Percentiles rank a stretch among this genome's conserved stretches.
Conservation (phyloP, 2,329 filamentous ascomycete genomes). For the Cordyceps fumosorosea region DNA sequence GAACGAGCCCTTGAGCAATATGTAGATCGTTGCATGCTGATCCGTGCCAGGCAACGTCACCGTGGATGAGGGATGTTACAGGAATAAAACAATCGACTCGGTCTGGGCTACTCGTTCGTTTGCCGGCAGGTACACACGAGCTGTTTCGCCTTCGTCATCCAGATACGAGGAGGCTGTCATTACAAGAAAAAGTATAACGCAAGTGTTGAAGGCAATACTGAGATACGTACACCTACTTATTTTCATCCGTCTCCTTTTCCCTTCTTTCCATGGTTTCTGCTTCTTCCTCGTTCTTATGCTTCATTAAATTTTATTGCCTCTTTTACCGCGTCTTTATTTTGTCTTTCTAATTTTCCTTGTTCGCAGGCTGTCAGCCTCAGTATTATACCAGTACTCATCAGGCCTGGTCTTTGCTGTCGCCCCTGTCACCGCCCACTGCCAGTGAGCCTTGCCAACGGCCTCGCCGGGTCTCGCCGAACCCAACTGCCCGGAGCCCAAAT, state of each 20-base stretch:
- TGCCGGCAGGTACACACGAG: neutral
- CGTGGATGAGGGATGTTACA: no score
- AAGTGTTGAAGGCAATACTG: no score
- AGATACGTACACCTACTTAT: neutral
- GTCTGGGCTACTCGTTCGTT: neutral
- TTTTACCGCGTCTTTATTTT: no score
- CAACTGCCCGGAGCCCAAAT: neutral
- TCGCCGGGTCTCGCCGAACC: neutral
- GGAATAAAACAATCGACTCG: neutral
- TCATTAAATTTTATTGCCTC: no score
- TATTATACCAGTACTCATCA: no score
- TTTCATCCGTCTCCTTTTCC: neutral
- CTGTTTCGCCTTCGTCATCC: no score
- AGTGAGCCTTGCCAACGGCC: conserved; percentile 3
- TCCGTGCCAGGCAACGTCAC: neutral
- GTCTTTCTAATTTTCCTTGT: neutral
- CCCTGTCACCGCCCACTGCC: neutral
- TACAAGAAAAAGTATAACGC: no score
- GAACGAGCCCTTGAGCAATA: neutral
- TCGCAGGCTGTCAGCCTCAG: neutral
- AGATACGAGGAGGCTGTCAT: no score
- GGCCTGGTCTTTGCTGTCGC: no score
- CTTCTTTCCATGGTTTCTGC: neutral
- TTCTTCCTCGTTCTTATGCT: no score
- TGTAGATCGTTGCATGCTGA: neutral